Evolutionary conservation across 2,329 filamentous ascomycete species (phyloP).

Genomic region (Pseudocercospora macadamiae): DNA sequence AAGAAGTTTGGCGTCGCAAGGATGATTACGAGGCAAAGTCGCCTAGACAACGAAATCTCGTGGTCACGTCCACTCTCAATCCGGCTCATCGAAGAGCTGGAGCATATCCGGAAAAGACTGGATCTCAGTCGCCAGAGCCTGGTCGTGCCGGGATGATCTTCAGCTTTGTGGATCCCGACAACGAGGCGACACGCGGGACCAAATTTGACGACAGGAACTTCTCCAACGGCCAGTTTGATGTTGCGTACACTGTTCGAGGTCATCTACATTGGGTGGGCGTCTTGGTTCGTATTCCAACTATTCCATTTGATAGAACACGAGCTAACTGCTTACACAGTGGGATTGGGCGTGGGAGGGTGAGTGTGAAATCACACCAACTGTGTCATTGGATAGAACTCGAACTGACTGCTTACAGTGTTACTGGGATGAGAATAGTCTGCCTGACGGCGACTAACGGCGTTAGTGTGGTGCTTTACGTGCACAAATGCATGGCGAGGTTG

Average conservation of each 20-base stretch:
- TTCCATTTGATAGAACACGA: too few relatives aligned
- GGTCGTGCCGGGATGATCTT: constrained; percentile 39
- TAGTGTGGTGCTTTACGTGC: not conserved
- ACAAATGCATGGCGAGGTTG: not conserved
- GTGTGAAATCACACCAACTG: constrained; percentile 35
- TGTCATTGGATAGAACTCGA: constrained; percentile 12
- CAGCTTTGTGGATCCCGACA: constrained; percentile 30
- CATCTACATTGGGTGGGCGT: constrained; percentile 70
- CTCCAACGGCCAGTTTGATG: constrained; percentile 22
- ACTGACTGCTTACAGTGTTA: constrained; percentile 37
- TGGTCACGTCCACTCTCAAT: constrained; percentile 41
- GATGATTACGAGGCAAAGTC: constrained; percentile 54
- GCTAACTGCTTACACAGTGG: too few relatives aligned
- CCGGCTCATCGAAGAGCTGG: not conserved
- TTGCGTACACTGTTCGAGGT: constrained; percentile 67
- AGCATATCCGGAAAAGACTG: constrained; percentile 24
- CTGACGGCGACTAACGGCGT: not conserved
- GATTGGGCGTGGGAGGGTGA: constrained; percentile 73
- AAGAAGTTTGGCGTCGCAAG: constrained; percentile 67
- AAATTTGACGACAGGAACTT: constrained; percentile 8
- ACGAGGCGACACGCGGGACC: constrained; percentile 11
- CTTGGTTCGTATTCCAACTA: too few relatives aligned
- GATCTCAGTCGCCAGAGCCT: constrained; percentile 27
- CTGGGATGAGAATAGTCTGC: constrained; percentile 41
- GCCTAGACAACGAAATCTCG: constrained; percentile 35